Conservation (phyloP, 2,329 filamentous ascomycete species). For the Colletotrichum spinosum region DNA sequence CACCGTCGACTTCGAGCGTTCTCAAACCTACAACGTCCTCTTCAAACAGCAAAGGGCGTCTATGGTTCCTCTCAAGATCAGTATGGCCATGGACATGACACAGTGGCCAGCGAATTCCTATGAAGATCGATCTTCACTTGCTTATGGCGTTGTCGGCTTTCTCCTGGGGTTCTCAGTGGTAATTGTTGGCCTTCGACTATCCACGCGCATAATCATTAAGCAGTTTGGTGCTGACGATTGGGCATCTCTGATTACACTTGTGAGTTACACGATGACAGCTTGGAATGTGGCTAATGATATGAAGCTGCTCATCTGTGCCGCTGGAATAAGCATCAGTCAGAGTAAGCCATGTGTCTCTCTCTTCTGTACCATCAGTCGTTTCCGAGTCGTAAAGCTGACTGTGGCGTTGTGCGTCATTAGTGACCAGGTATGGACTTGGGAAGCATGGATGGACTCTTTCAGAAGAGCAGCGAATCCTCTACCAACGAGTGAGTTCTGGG, state of each 20-base stretch:
- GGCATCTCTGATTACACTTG: conserved; percentile 1
- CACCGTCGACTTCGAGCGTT: too few relatives aligned
- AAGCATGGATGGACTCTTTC: conserved; percentile 2
- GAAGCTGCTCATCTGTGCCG: not conserved
- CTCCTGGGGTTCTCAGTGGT: not conserved
- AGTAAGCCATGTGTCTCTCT: not conserved
- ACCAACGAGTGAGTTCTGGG: not conserved
- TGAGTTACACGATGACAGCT: not conserved
- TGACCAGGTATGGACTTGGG: conserved; percentile 5
- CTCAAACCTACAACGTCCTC: too few relatives aligned
- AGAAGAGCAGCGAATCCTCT: not conserved
- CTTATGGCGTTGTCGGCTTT: conserved; percentile 4
- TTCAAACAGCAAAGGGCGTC: too few relatives aligned
- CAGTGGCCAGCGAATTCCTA: not conserved
- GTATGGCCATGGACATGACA: too few relatives aligned
- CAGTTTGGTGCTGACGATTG: conserved; percentile 1
- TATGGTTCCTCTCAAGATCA: not conserved
- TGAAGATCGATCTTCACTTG: not conserved
- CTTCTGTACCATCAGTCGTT: not conserved
- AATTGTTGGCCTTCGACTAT: not conserved
- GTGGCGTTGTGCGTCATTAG: not conserved
- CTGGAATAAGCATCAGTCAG: conserved; percentile 2
- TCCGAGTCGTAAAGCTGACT: not conserved
- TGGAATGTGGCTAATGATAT: not conserved
- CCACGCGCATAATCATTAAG: not conserved